These are phyloP conservation scores for Tricholoma terreum DNA, from an alignment of 768 basidiomycete species.

Conservation along the genomic window DNA sequence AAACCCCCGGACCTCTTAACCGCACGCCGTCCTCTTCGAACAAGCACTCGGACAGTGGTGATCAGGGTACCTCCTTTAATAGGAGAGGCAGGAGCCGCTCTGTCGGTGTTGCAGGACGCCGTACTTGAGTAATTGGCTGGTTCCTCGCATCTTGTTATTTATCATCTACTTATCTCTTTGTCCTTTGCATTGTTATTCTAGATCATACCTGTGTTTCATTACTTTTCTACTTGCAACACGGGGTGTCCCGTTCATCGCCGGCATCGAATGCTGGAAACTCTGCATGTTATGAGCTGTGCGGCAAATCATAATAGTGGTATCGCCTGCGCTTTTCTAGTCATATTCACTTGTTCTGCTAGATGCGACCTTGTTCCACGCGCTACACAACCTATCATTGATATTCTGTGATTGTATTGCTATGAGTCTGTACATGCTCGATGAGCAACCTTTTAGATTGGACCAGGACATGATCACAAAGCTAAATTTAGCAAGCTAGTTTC, in stretches of 20 bases:
- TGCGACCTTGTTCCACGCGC: no score
- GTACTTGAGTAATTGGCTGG: neutral
- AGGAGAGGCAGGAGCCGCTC: neutral
- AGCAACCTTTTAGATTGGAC: no score
- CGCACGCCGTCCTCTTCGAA: neutral
- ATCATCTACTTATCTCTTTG: neutral
- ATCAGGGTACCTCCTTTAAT: neutral
- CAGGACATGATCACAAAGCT: no score
- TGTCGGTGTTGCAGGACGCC: neutral
- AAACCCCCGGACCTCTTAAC: constrained; percentile 29
- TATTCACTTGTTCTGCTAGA: no score
- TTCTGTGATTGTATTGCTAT: no score
- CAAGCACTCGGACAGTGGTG: neutral
- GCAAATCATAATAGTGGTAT: no score
- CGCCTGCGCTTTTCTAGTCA: no score
- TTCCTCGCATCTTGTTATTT: neutral
- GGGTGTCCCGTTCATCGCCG: neutral
- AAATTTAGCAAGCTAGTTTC: no score
- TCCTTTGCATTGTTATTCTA: neutral
- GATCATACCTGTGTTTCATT: neutral
- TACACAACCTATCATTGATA: no score
- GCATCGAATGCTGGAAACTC: neutral
- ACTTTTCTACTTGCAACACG: neutral
- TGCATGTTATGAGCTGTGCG: no score
- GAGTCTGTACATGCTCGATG: no score